Evolutionary conservation across 1,139 yeast species (phyloP).

Genomic region (Pneumocystis oryctolagi): DNA sequence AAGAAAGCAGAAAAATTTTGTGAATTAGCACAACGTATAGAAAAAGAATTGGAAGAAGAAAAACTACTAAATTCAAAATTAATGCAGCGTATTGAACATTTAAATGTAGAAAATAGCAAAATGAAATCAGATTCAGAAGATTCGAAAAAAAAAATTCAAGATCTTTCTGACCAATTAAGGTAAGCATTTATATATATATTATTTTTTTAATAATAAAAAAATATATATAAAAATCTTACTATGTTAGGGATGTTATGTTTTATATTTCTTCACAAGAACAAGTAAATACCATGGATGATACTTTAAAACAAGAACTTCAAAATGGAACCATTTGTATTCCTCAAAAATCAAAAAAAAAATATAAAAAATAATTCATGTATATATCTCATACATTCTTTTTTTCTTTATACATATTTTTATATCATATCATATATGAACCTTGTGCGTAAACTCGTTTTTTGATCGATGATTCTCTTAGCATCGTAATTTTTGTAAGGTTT

Average conservation of each 20-base stretch:
- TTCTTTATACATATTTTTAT: not conserved
- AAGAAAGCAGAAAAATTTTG: slow-evolving; percentile 23
- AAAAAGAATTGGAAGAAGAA: slow-evolving; percentile 32
- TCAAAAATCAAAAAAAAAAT: not conserved
- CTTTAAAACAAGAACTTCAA: not conserved
- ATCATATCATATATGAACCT: not conserved
- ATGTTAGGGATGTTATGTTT: not conserved
- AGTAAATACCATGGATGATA: not conserved
- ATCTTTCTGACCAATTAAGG: not conserved
- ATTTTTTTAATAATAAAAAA: not conserved
- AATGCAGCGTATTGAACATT: slow-evolving; percentile 39
- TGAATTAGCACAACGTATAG: slow-evolving; percentile 19
- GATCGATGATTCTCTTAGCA: not conserved
- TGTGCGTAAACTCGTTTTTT: not conserved
- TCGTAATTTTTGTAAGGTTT: not conserved
- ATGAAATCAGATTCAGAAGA: not conserved
- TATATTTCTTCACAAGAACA: not conserved
- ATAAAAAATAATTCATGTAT: not conserved
- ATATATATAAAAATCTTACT: not conserved
- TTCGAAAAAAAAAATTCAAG: not conserved
- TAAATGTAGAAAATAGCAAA: slow-evolving; percentile 19
- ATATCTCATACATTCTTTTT: not conserved
- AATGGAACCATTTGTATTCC: not conserved
- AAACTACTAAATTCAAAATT: slow-evolving; percentile 42
- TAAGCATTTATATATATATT: not conserved